phyloP scores from a whole-genome alignment of 2,329 filamentous ascomycete species.

The Emmonsiellopsis sp. region DNA sequence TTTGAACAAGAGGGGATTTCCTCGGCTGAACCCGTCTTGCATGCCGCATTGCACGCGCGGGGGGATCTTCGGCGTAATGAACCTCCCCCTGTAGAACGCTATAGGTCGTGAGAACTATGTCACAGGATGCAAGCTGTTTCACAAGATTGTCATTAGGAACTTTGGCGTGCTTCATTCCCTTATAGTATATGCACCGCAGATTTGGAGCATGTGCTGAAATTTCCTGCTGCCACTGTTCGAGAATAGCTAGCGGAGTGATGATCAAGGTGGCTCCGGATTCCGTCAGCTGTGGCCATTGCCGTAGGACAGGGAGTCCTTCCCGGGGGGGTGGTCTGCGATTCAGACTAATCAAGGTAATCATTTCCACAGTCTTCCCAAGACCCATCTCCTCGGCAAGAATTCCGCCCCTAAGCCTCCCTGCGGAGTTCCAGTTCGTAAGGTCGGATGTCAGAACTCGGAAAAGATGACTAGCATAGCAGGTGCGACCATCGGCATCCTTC shows the following conservation, averaged over 20 bases:
- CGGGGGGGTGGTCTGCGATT: constrained; percentile 21
- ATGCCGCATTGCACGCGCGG: constrained; percentile 58
- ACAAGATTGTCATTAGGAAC: constrained; percentile 32
- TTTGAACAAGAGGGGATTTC: constrained; percentile 66
- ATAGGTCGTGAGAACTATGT: constrained; percentile 56
- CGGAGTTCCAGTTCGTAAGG: constrained; percentile 24
- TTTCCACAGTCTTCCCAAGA: constrained; percentile 41
- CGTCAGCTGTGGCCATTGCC: constrained; percentile 18
- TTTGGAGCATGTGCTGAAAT: constrained; percentile 47
- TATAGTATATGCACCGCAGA: constrained; percentile 48
- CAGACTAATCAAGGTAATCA: constrained; percentile 37
- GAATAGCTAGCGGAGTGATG: constrained; percentile 51
- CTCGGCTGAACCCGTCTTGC: constrained; percentile 56
- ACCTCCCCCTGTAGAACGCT: constrained; percentile 69
- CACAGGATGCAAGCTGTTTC: constrained; percentile 37
- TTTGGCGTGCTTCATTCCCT: constrained; percentile 38
- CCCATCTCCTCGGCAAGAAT: constrained; percentile 44
- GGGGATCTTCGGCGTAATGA: constrained; percentile 62
- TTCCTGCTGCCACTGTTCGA: constrained; percentile 55
- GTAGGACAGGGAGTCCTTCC: constrained; percentile 11
- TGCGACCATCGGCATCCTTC: constrained; percentile 27
- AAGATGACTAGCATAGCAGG: constrained; percentile 33
- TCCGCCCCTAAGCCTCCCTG: constrained; percentile 29
- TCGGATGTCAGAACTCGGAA: constrained; percentile 31
- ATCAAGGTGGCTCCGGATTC: constrained; percentile 50